phyloP scores from a whole-genome alignment of 169 alveolate genomes.

The Eimeria maxima region DNA sequence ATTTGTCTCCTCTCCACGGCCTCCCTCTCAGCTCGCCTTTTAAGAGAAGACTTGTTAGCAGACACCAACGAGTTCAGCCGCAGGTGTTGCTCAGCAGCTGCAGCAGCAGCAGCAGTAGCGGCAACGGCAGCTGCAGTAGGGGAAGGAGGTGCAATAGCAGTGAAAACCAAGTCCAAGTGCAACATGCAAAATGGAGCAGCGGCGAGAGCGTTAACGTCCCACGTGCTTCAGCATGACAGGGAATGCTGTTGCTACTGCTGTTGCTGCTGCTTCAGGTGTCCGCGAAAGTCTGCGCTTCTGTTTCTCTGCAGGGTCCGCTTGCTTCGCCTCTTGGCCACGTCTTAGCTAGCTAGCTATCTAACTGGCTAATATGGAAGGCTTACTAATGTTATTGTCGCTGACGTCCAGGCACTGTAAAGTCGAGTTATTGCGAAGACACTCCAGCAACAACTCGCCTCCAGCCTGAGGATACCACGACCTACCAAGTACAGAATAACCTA shows the following conservation, averaged over 20 bases:
- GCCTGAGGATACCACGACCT: background rate
- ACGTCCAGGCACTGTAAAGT: constrained; percentile 22
- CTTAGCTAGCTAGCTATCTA: constrained; percentile 2
- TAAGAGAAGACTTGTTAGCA: background rate
- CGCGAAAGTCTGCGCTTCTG: background rate
- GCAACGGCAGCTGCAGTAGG: background rate
- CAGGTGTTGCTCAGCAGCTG: constrained; percentile 33
- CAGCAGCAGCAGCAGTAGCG: background rate
- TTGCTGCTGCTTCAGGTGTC: background rate
- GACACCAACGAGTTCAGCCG: background rate
- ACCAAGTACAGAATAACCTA: background rate
- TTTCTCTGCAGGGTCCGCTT: too few relatives aligned
- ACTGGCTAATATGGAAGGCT: background rate
- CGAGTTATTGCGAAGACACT: constrained; percentile 20
- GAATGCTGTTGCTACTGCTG: constrained; percentile 6
- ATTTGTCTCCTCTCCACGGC: background rate
- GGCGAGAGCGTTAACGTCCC: too few relatives aligned
- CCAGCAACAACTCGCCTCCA: constrained; percentile 11
- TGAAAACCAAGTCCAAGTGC: too few relatives aligned
- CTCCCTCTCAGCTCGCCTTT: background rate
- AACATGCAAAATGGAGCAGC: background rate
- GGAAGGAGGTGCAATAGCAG: background rate
- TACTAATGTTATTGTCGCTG: constrained; percentile 23
- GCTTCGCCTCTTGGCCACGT: too few relatives aligned
- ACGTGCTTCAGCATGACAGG: background rate